phyloP scores from a whole-genome alignment of 2,329 filamentous ascomycete species.

The Tolypocladium tropicale region DNA sequence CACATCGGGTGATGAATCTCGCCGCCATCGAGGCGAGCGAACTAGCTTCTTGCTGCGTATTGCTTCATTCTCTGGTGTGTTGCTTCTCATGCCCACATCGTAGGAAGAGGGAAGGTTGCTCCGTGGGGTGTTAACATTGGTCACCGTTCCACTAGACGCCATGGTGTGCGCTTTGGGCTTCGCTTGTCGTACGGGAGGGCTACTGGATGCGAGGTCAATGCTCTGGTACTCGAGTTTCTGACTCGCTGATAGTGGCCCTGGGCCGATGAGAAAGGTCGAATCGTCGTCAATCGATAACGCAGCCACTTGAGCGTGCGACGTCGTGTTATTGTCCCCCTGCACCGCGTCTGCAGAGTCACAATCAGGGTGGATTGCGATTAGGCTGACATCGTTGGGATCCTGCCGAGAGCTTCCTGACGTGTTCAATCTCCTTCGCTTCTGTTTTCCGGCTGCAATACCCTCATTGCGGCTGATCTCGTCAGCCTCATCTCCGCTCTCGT shows the following conservation, averaged over 20 bases:
- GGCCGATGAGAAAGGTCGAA: slow-evolving; percentile 21
- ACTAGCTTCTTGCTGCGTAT: background rate
- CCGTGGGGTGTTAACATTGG: slow-evolving; percentile 25
- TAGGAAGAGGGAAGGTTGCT: slow-evolving; percentile 14
- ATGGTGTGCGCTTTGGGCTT: slow-evolving; percentile 3
- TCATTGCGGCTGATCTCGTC: background rate
- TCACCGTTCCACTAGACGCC: slow-evolving; percentile 21
- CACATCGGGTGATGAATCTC: slow-evolving; percentile 9
- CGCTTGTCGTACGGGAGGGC: slow-evolving; percentile 3
- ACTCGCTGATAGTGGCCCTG: slow-evolving; percentile 23
- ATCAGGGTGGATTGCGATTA: slow-evolving; percentile 14
- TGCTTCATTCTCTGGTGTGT: slow-evolving; percentile 6
- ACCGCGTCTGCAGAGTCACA: slow-evolving; percentile 5
- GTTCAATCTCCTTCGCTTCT: slow-evolving; percentile 13
- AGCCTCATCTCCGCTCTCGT: slow-evolving; percentile 7
- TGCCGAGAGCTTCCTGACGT: slow-evolving; percentile 6
- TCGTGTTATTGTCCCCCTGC: slow-evolving; percentile 1
- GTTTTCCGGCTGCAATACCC: slow-evolving; percentile 1
- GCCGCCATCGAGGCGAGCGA: background rate
- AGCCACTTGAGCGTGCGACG: slow-evolving; percentile 1
- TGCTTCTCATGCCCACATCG: slow-evolving; percentile 11
- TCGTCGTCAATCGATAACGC: slow-evolving; percentile 13
- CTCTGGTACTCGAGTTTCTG: slow-evolving; percentile 26
- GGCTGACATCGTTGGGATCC: slow-evolving; percentile 13
- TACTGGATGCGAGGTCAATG: slow-evolving; percentile 10